Percentiles rank a stretch among this genome's conserved stretches.
Evolutionary conservation across 2,329 filamentous ascomycete genomes (phyloP).

Genomic region (Dactylellina sp.): DNA sequence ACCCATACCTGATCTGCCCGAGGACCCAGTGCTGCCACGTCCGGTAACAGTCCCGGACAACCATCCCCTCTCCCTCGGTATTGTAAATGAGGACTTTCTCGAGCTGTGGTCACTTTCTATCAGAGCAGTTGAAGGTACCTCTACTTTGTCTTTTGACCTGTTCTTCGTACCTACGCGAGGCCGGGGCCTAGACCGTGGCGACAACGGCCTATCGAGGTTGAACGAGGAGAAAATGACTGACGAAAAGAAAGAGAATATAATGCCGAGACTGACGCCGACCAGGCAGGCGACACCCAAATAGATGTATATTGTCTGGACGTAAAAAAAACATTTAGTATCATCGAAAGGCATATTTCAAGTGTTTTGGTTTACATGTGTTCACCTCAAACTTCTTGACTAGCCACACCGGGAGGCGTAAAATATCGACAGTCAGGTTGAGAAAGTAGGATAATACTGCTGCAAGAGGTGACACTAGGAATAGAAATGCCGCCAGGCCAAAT

Average conservation of each 20-base stretch:
- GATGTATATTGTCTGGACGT: conserved; percentile 42
- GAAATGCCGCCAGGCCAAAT: conserved; percentile 18
- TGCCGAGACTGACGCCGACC: conserved; percentile 32
- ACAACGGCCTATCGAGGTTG: conserved; percentile 13
- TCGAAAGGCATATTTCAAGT: neutral
- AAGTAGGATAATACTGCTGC: conserved; percentile 35
- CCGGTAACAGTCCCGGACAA: neutral
- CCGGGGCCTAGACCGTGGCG: neutral
- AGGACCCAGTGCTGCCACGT: neutral
- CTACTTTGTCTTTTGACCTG: neutral
- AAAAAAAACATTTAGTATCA: neutral
- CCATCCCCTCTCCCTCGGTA: conserved; percentile 27
- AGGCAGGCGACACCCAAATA: conserved; percentile 44
- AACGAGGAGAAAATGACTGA: conserved; percentile 30
- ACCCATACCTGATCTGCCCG: conserved; percentile 27
- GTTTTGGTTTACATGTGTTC: neutral
- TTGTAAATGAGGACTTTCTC: conserved; percentile 17
- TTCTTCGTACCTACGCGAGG: neutral
- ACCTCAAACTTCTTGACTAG: conserved; percentile 44
- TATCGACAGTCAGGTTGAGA: conserved; percentile 15
- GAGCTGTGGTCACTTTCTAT: neutral
- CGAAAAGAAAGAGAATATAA: conserved; percentile 43
- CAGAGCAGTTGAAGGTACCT: no score
- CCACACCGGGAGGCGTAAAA: conserved; percentile 35
- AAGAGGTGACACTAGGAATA: conserved; percentile 46